Percentiles rank a stretch among this genome's conserved stretches.
Evolutionary conservation across 1,284 basidiomycete species (phyloP).

Genomic region (Pholiota adiposa): DNA sequence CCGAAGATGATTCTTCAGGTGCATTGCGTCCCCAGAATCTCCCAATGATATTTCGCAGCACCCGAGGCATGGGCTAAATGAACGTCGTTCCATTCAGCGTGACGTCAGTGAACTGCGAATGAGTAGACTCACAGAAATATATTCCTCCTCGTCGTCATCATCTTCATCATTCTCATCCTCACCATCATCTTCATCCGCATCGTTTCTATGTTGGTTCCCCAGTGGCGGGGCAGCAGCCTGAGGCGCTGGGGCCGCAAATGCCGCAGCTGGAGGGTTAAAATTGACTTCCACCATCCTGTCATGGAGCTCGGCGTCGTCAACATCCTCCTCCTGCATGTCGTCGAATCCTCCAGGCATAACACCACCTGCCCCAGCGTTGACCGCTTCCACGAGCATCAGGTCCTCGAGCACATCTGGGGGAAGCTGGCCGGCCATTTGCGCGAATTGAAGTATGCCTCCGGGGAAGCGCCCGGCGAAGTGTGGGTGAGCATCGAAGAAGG

Average conservation of each 20-base stretch:
- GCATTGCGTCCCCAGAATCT: conserved; percentile 61
- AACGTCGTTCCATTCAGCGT: neutral
- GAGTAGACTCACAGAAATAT: conserved; percentile 49
- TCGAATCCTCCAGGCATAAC: conserved; percentile 45
- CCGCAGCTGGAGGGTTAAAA: conserved; percentile 18
- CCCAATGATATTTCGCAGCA: conserved; percentile 64
- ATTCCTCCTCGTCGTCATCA: conserved; percentile 41
- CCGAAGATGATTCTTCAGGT: conserved; percentile 39
- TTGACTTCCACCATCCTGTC: conserved; percentile 14
- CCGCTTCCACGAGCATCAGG: conserved; percentile 51
- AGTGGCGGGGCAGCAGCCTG: neutral
- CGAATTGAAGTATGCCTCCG: conserved; percentile 67
- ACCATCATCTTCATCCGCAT: conserved; percentile 26
- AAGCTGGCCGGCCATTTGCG: conserved; percentile 59
- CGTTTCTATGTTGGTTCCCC: conserved; percentile 15
- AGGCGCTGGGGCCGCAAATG: conserved; percentile 20
- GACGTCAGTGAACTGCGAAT: neutral
- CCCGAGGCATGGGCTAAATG: conserved; percentile 61
- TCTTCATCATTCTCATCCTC: conserved; percentile 28
- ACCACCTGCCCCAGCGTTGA: conserved; percentile 32
- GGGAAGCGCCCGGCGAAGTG: conserved; percentile 59
- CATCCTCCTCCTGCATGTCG: conserved; percentile 24
- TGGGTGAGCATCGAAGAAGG: conserved; percentile 56
- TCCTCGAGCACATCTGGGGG: conserved; percentile 64
- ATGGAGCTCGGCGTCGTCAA: conserved; percentile 6